phyloP scores from a whole-genome alignment of 345 rosid species.

The Corchorus capsularis region DNA sequence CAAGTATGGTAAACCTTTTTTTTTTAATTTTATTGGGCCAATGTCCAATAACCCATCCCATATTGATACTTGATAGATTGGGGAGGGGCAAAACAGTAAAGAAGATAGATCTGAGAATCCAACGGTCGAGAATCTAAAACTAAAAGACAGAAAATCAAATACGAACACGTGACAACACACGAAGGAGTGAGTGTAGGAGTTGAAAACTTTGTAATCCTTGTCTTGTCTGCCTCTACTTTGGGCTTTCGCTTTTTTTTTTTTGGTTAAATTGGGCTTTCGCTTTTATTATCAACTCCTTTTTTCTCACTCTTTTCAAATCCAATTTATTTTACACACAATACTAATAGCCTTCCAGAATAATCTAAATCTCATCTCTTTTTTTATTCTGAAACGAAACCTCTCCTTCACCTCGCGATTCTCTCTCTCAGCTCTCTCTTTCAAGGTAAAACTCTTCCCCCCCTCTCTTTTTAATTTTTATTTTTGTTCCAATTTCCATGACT shows the following conservation, averaged over 20 bases:
- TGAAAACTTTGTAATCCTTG: background rate
- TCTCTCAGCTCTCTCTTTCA: background rate
- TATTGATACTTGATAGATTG: no score
- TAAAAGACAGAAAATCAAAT: background rate
- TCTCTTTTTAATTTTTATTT: background rate
- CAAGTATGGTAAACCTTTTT: no score
- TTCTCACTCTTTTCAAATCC: no score
- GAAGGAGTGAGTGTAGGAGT: no score
- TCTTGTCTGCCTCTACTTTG: background rate
- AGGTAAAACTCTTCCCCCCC: background rate
- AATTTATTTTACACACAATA: no score
- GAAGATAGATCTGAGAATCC: background rate
- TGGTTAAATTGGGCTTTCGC: background rate
- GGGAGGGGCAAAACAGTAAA: no score
- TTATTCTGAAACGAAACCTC: background rate
- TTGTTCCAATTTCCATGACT: background rate
- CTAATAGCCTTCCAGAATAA: slow-evolving; percentile 8
- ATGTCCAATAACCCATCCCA: background rate
- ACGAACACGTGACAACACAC: slow-evolving; percentile 9
- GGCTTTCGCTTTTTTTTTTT: background rate
- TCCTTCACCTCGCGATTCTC: background rate
- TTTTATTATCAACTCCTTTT: background rate
- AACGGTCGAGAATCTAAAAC: background rate
- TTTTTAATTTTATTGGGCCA: no score
- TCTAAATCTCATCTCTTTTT: background rate